Base-by-base conservation (phyloP, 148 eudicot species). In the Diospyros kaki region DNA sequence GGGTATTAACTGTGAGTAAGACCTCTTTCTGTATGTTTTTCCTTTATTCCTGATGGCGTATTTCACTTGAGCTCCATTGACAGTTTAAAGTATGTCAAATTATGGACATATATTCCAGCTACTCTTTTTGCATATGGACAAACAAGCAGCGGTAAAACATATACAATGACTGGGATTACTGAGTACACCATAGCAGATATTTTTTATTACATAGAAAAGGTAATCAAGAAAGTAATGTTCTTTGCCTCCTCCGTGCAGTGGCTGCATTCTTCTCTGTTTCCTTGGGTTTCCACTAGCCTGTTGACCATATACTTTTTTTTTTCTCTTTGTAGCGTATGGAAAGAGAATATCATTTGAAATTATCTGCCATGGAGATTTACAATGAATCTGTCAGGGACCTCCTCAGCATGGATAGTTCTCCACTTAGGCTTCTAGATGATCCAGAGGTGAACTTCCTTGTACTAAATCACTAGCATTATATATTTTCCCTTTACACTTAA, bases 141-240 rank as follows among this genome's bases (percentile, higher is more conserved):
- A 82, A 96, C 98, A 68, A 96, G 99, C 85, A 96, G 99, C 66
- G 99, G 99, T 70, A 96, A 96, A 84, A 96, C 99, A 58, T 96
- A 72, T 73, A 96, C 99, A 9, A 96, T 96, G 99, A 83, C 91
- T n/a, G 99, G 99, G 56, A 91, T 96, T 66, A 93, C 98, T 1
- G 97, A 89, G 79, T 89, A 87, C 77, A 85, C 99, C 38, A 76
- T 96, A 81, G 86, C 75, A 65, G 99, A 96, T 78, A 87, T 96
- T 78, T 96, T 88, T 74, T 88, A 89, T n/a, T 79, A 91, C 75
- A 89, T 93, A 74, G 81, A 82, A 10, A 93, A 88, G 99, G 98
- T 95, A 83, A 78, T 62, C 64, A 6, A 59, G 58, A 40, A 41
- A 10, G 46, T 2, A 48, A 67, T 7, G 6, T 18, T 79, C 3